Evolutionary conservation across 805 yeast species (phyloP).

Genomic region (Kregervanrija pseudodelftensis): DNA sequence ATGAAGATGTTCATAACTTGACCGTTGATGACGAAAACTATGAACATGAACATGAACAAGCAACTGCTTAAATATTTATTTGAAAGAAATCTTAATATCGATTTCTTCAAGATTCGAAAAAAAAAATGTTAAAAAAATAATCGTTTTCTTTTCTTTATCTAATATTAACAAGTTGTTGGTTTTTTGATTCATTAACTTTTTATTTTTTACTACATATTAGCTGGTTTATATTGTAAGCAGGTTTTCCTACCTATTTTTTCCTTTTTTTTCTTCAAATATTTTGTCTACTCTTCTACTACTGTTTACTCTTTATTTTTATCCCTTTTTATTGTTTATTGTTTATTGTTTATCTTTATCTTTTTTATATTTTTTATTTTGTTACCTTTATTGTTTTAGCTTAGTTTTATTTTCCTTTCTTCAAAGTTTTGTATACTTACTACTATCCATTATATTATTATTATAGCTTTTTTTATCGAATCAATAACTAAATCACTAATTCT

Average conservation of each 20-base stretch:
- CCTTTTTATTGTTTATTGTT: too few species aligned
- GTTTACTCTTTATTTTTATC: too few species aligned
- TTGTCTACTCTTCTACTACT: too few species aligned
- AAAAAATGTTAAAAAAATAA: too few species aligned
- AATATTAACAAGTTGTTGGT: too few species aligned
- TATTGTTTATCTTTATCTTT: too few species aligned
- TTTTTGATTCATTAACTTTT: too few species aligned
- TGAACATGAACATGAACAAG: slow-evolving; percentile 12
- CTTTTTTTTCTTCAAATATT: not conserved
- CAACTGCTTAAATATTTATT: slow-evolving; percentile 18
- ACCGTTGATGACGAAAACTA: slow-evolving; percentile 42
- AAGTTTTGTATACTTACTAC: too few species aligned
- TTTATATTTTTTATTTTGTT: not conserved
- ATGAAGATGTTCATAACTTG: slow-evolving; percentile 39
- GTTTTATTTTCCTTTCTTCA: not conserved
- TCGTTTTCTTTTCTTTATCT: too few species aligned
- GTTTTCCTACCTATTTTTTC: not conserved
- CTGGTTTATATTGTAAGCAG: too few species aligned
- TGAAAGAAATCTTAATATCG: not conserved
- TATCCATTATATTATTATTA: not conserved
- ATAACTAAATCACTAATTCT: not conserved
- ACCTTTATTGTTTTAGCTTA: not conserved
- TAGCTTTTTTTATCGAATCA: not conserved
- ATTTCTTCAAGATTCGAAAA: too few species aligned
- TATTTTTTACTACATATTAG: too few species aligned